phyloP scores from a whole-genome alignment of 2,329 filamentous ascomycete species.

The Cytospora leucostoma region DNA sequence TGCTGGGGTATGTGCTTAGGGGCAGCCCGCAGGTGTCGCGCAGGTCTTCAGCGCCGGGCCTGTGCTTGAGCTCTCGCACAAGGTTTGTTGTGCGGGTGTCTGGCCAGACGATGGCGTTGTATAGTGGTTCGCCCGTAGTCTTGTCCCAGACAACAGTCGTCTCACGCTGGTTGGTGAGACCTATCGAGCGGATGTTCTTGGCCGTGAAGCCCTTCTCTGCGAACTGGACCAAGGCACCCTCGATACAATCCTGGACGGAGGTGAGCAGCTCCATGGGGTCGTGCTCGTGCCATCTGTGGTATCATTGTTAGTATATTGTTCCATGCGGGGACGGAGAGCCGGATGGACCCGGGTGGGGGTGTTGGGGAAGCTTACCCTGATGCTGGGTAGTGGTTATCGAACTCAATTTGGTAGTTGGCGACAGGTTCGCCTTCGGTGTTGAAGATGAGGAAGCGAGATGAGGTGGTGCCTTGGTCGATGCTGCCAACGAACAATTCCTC shows the following conservation, averaged over 20 bases:
- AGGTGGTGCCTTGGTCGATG: conserved; percentile 90
- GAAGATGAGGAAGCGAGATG: conserved; percentile 88
- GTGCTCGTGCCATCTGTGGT: conserved; percentile 81
- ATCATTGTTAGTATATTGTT: conserved; percentile 15
- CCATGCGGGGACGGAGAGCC: no score
- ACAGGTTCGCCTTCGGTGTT: conserved; percentile 75
- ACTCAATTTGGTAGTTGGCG: conserved; percentile 83
- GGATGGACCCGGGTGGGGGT: conserved; percentile 22
- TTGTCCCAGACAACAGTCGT: conserved; percentile 85
- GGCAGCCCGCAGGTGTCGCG: conserved; percentile 76
- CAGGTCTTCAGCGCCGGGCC: conserved; percentile 68
- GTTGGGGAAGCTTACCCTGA: conserved; percentile 66
- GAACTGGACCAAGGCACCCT: conserved; percentile 73
- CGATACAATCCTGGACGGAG: conserved; percentile 78
- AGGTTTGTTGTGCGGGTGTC: conserved; percentile 75
- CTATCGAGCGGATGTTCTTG: conserved; percentile 72
- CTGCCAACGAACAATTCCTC: conserved; percentile 72
- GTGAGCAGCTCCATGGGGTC: conserved; percentile 75
- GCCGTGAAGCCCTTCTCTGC: conserved; percentile 66
- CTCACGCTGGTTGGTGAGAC: conserved; percentile 89
- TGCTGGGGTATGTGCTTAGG: conserved; percentile 84
- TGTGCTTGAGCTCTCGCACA: conserved; percentile 73
- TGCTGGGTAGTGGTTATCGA: conserved; percentile 80
- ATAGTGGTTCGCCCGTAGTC: conserved; percentile 74
- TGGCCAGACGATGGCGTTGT: conserved; percentile 88